These are phyloP conservation scores for Neurospora sp. DNA, from an alignment of 495 filamentous ascomycete genomes.

Conservation along the genomic window DNA sequence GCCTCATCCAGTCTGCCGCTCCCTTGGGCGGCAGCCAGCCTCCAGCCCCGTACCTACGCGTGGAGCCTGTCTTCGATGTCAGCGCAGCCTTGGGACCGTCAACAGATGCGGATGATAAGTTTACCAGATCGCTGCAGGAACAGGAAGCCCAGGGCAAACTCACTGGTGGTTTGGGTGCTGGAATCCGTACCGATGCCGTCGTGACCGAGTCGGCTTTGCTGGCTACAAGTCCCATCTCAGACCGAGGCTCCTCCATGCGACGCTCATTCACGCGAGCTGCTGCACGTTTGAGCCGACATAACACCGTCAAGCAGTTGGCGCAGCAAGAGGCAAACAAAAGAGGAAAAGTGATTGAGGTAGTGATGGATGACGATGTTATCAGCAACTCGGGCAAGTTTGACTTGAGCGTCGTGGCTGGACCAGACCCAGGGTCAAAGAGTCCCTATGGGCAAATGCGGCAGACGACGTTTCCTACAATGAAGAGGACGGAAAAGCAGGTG, in stretches of 20 bases:
- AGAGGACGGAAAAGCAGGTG: slow-evolving; percentile 24
- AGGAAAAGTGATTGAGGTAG: slow-evolving; percentile 41
- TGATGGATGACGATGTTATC: slow-evolving; percentile 31
- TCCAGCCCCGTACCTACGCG: slow-evolving; percentile 5
- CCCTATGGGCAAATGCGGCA: slow-evolving; percentile 11
- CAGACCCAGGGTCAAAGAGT: slow-evolving; percentile 5
- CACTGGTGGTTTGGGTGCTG: slow-evolving; percentile 39
- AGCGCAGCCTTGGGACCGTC: slow-evolving; percentile 28
- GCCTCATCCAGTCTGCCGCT: slow-evolving; percentile 28
- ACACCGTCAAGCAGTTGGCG: slow-evolving; percentile 32
- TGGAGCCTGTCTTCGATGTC: slow-evolving; percentile 26
- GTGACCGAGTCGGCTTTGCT: slow-evolving; percentile 33
- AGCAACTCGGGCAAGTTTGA: slow-evolving; percentile 22
- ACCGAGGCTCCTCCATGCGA: slow-evolving; percentile 20
- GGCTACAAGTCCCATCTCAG: slow-evolving; percentile 23
- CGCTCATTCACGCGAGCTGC: slow-evolving; percentile 25
- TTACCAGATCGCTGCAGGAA: slow-evolving; percentile 27
- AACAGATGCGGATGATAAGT: slow-evolving; percentile 26
- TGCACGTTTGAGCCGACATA: slow-evolving; percentile 15
- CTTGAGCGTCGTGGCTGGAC: slow-evolving; percentile 34
- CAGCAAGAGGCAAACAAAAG: slow-evolving; percentile 43
- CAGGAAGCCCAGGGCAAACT: slow-evolving; percentile 37
- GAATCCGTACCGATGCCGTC: slow-evolving; percentile 28
- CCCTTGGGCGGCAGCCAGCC: slow-evolving; percentile 14
- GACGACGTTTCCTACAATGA: slow-evolving; percentile 18